phyloP scores from a whole-genome alignment of 495 filamentous ascomycete genomes.

The Aspergillus leporis region DNA sequence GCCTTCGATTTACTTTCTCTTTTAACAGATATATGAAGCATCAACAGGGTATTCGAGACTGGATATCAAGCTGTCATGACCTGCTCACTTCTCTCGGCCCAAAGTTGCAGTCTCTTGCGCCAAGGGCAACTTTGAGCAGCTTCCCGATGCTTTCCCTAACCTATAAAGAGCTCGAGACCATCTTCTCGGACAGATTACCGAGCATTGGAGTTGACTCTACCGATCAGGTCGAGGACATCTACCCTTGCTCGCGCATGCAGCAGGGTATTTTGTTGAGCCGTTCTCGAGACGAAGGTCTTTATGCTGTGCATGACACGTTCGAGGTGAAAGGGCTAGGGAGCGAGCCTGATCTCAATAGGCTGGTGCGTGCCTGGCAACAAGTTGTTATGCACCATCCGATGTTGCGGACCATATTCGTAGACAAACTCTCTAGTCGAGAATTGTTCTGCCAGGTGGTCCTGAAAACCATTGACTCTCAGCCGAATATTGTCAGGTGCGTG shows the following conservation, averaged over 20 bases:
- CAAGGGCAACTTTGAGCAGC: slow-evolving; percentile 59
- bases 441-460: slow-evolving; percentile 54
- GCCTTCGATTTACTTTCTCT: slow-evolving; percentile 62
- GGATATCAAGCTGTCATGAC: slow-evolving; percentile 60
- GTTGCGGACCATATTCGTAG: slow-evolving; percentile 53
- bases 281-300: slow-evolving; percentile 55
- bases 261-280: slow-evolving; percentile 66
- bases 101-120: slow-evolving; percentile 46
- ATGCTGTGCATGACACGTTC: slow-evolving; percentile 62
- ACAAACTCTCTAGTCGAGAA: slow-evolving; percentile 45
- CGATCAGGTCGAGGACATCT: slow-evolving; percentile 58
- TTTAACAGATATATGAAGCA: slow-evolving; percentile 63
- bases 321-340: slow-evolving; percentile 45
- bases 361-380: slow-evolving; percentile 49
- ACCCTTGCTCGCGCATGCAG: slow-evolving; percentile 68
- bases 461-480: slow-evolving; percentile 34
- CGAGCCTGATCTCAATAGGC: slow-evolving; percentile 33
- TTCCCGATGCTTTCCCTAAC: slow-evolving; percentile 64
- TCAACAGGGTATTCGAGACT: slow-evolving; percentile 54
- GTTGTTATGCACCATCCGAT: slow-evolving; percentile 52
- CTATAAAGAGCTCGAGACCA: slow-evolving; percentile 53
- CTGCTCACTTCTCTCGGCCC: slow-evolving; percentile 52
- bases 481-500: slow-evolving; percentile 37
- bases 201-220: slow-evolving; percentile 46
- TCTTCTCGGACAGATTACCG: slow-evolving; percentile 46